These are phyloP conservation scores for Rosa lucieae DNA, from an alignment of 306 rosid species.

Conservation along the genomic window DNA sequence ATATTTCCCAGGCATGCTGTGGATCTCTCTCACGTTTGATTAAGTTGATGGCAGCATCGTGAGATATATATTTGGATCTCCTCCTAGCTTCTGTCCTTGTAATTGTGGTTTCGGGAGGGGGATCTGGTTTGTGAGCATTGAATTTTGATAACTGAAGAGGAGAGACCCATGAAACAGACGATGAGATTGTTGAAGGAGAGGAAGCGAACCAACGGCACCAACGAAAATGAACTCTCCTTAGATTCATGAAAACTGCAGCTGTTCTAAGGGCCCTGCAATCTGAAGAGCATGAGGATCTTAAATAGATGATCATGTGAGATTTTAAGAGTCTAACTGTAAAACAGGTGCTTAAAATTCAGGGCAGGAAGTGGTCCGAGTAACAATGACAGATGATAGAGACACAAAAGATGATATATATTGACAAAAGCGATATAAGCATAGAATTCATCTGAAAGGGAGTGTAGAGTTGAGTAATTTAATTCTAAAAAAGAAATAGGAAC, in stretches of 20 bases:
- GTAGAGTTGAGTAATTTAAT: neutral
- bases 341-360: neutral
- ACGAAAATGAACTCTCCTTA: slow-evolving; percentile 20
- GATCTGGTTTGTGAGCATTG: slow-evolving; percentile 41
- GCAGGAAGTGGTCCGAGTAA: neutral
- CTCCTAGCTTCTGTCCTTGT: slow-evolving; percentile 26
- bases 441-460: neutral
- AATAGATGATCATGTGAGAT: neutral
- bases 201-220: slow-evolving; percentile 29
- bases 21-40: slow-evolving; percentile 85
- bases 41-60: slow-evolving; percentile 56
- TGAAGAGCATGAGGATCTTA: slow-evolving; percentile 13
- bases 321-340: neutral
- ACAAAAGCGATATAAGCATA: neutral
- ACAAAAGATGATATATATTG: neutral
- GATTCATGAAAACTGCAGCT: slow-evolving; percentile 42
- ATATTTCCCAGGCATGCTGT: slow-evolving; percentile 68
- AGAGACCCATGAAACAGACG: slow-evolving; percentile 70
- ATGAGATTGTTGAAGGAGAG: slow-evolving; percentile 18
- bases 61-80: slow-evolving; percentile 57
- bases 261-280: slow-evolving; percentile 11
- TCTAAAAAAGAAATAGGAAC: neutral
- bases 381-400: neutral
- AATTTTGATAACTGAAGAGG: slow-evolving; percentile 54
- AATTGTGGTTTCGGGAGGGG: slow-evolving; percentile 35